phyloP scores from a whole-genome alignment of 306 rosid genomes.

The Cicer bijugum region DNA sequence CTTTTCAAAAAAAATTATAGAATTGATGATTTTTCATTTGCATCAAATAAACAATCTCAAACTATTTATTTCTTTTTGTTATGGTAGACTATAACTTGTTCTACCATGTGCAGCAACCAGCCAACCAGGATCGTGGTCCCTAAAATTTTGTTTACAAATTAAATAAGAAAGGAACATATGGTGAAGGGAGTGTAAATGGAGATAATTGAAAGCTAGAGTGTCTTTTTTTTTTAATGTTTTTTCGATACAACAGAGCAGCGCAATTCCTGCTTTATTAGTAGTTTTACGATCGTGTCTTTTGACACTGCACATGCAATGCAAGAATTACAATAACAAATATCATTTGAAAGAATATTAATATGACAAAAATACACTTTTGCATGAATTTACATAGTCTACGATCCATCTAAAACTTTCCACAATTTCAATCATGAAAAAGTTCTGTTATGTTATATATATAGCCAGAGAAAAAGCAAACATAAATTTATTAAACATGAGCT shows the following conservation, averaged over 20 bases:
- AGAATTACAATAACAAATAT: neutral
- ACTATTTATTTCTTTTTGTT: no score
- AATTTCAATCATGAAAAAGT: neutral
- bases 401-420: neutral
- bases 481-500: neutral
- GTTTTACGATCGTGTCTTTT: neutral
- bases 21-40: conserved; percentile 7
- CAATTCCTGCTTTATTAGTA: neutral
- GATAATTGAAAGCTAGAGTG: neutral
- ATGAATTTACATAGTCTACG: neutral
- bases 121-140: neutral
- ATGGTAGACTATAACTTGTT: conserved; percentile 17
- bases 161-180: neutral
- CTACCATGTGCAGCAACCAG: neutral
- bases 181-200: conserved; percentile 8
- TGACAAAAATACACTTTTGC: neutral
- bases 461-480: no score
- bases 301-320: neutral
- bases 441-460: no score
- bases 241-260: neutral
- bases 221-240: neutral
- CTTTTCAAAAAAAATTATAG: no score
- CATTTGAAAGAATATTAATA: conserved; percentile 6
- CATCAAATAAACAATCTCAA: conserved; percentile 19
- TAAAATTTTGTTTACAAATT: neutral